Evolutionary conservation across 2,329 filamentous ascomycete species (phyloP).

Genomic region (Nigrospora sphaerica): DNA sequence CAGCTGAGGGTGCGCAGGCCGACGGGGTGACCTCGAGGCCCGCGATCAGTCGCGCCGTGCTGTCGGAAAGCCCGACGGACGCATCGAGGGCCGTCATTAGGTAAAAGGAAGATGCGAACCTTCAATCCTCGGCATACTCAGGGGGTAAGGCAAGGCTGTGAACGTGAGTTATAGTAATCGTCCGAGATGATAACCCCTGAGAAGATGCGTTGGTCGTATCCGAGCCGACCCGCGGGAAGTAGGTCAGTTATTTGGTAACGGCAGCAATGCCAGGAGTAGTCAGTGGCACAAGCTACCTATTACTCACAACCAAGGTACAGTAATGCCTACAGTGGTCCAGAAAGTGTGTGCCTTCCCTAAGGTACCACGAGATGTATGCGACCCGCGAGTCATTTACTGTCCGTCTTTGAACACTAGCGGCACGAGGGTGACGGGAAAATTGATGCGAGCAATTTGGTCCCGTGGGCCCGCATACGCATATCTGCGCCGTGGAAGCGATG

Average conservation of each 20-base stretch:
- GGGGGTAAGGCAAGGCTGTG: no score
- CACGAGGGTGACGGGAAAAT: no score
- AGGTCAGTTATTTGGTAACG: background rate
- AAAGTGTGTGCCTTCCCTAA: no score
- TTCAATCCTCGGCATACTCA: conserved; percentile 14
- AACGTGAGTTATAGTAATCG: conserved; percentile 44
- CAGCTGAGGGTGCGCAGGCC: conserved; percentile 33
- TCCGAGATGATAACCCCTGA: conserved; percentile 40
- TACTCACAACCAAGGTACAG: background rate
- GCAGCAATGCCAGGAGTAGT: conserved; percentile 1
- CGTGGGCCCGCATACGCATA: no score
- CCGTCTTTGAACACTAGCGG: no score
- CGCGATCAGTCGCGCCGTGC: conserved; percentile 42
- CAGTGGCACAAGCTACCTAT: conserved; percentile 19
- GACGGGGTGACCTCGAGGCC: conserved; percentile 24
- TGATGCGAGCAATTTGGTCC: no score
- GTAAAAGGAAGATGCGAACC: conserved; percentile 16
- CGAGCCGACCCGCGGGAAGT: conserved; percentile 15
- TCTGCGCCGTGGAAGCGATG: no score
- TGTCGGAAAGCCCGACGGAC: conserved; percentile 40
- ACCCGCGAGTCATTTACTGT: no score
- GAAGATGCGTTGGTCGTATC: conserved; percentile 40
- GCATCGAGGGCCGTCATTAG: conserved; percentile 43
- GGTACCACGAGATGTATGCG: no score
- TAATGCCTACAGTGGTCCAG: conserved; percentile 16